Evolutionary conservation across 441 rosid genomes (phyloP).

Genomic region (Francoa sonchifolia): DNA sequence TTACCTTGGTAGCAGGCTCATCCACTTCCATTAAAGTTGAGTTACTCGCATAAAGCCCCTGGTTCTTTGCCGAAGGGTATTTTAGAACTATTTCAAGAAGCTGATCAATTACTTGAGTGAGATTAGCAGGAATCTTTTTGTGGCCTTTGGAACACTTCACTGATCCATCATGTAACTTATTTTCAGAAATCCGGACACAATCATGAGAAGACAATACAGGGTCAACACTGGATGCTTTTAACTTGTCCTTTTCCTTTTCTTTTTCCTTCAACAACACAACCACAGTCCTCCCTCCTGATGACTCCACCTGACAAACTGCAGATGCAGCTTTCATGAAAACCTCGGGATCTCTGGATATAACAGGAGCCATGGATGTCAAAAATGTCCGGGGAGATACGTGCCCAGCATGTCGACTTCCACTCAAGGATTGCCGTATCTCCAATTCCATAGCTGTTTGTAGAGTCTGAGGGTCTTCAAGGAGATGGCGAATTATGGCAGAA

Average conservation of each 20-base stretch:
- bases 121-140: conserved; percentile 69
- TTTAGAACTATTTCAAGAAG: conserved; percentile 84
- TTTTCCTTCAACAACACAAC: conserved; percentile 75
- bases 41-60: conserved; percentile 35
- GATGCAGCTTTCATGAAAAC: conserved; percentile 83
- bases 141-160: conserved; percentile 74
- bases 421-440: conserved; percentile 79
- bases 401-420: conserved; percentile 67
- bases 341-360: conserved; percentile 81
- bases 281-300: conserved; percentile 74
- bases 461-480: conserved; percentile 94
- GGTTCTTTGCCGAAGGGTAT: conserved; percentile 43
- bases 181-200: conserved; percentile 57
- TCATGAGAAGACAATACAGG: conserved; percentile 45
- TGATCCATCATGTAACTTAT: conserved; percentile 64
- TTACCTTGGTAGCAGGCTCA: conserved; percentile 61
- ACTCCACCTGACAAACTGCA: conserved; percentile 78
- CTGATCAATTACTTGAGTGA: conserved; percentile 84
- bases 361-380: conserved; percentile 82
- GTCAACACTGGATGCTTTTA: conserved; percentile 47
- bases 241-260: conserved; percentile 62
- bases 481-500: conserved; percentile 78
- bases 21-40: conserved; percentile 71
- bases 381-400: conserved; percentile 54
- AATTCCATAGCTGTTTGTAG: conserved; percentile 94